phyloP scores from a whole-genome alignment of 768 basidiomycete species.

The Podaxis mareebaensis region DNA sequence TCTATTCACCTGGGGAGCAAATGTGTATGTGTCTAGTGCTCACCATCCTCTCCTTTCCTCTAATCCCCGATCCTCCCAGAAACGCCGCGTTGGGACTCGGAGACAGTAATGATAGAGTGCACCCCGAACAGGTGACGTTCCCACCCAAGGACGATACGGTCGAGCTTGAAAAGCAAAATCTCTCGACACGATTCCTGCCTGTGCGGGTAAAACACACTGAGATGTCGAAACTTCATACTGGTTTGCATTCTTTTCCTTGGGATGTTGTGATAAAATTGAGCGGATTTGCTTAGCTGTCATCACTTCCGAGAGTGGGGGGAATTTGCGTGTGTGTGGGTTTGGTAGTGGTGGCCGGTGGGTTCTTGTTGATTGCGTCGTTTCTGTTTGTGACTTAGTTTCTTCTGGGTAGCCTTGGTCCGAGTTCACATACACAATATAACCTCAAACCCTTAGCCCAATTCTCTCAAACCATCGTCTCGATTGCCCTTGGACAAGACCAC shows the following conservation, averaged over 20 bases:
- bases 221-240: constrained; percentile 93
- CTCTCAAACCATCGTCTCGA: constrained; percentile 53
- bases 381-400: neutral
- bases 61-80: constrained; percentile 32
- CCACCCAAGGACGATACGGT: constrained; percentile 33
- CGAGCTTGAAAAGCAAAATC: constrained; percentile 23
- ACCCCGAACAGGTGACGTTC: constrained; percentile 76
- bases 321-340: constrained; percentile 86
- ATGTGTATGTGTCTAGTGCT: constrained; percentile 45
- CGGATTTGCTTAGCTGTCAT: constrained; percentile 47
- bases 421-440: constrained; percentile 76
- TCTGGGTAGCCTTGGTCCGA: constrained; percentile 61
- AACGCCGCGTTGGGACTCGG: constrained; percentile 89
- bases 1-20: constrained; percentile 86
- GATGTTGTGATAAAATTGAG: neutral
- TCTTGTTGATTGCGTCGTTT: neutral
- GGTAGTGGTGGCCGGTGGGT: constrained; percentile 81
- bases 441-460: constrained; percentile 63
- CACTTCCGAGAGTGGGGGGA: constrained; percentile 71
- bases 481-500: constrained; percentile 94
- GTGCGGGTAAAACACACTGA: constrained; percentile 63
- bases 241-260: constrained; percentile 30
- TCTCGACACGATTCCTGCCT: constrained; percentile 58
- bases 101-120: constrained; percentile 73
- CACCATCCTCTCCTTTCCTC: neutral